phyloP scores from a whole-genome alignment of 2,329 filamentous ascomycete genomes.

The Tolypocladium tropicale region DNA sequence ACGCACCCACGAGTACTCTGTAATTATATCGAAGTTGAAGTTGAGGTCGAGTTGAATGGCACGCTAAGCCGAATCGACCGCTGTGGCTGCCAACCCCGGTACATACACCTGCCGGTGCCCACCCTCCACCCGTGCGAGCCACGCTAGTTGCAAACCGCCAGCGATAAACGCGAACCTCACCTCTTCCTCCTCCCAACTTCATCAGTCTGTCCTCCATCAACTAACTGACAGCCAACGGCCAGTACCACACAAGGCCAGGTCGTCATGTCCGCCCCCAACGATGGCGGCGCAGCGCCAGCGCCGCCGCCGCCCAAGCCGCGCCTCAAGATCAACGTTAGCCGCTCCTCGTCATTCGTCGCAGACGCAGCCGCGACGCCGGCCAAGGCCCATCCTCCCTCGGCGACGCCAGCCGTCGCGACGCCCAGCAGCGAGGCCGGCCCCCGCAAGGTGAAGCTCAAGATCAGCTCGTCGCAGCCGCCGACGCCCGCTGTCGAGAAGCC shows the following conservation, averaged over 20 bases:
- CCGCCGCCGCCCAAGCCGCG: slow-evolving; percentile 24
- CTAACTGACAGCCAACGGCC: neutral
- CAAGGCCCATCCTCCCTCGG: slow-evolving; percentile 1
- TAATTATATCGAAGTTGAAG: no score
- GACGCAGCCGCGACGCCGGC: slow-evolving; percentile 13
- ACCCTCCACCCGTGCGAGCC: neutral
- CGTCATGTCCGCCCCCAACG: slow-evolving; percentile 18
- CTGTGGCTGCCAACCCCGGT: neutral
- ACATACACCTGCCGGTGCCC: neutral
- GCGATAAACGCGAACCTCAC: neutral
- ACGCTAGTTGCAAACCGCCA: neutral
- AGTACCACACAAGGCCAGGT: neutral
- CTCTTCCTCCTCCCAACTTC: neutral
- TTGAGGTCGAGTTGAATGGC: neutral
- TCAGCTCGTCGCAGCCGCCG: slow-evolving; percentile 26
- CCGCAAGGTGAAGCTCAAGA: slow-evolving; percentile 32
- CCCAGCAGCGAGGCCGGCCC: slow-evolving; percentile 18
- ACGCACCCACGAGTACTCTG: no score
- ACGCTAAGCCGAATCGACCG: neutral
- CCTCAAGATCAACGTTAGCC: slow-evolving; percentile 28
- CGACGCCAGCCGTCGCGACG: slow-evolving; percentile 9
- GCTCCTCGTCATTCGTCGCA: slow-evolving; percentile 22
- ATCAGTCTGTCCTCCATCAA: neutral
- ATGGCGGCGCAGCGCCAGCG: slow-evolving; percentile 11
- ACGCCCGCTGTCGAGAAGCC: slow-evolving; percentile 19